Percentiles rank a stretch among this genome's conserved stretches.
phyloP scores from a whole-genome alignment of 2,329 filamentous ascomycete genomes.

The Pyricularia grisea region DNA sequence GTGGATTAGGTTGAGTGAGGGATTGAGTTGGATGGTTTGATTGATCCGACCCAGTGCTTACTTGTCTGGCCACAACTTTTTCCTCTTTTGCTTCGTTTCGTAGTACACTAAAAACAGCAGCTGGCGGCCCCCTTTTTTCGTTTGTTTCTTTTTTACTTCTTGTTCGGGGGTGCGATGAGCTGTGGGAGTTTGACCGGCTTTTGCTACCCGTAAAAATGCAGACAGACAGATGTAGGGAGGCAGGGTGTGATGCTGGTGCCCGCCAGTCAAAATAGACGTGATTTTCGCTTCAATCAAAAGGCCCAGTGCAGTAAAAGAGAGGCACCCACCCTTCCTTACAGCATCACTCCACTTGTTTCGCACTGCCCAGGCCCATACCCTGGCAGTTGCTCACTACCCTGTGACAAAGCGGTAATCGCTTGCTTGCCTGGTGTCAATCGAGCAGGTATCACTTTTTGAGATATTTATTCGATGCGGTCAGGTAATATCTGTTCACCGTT shows the following conservation, averaged over 20 bases:
- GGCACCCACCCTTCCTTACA: neutral
- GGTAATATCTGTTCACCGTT: neutral
- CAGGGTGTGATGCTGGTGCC: neutral
- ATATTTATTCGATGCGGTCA: neutral
- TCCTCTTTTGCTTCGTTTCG: neutral
- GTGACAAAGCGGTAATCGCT: neutral
- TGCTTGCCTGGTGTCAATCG: neutral
- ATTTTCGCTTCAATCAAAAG: conserved; percentile 1
- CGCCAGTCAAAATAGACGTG: neutral
- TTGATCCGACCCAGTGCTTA: neutral
- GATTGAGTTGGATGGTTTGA: neutral
- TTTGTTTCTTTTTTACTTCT: neutral
- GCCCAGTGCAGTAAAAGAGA: neutral
- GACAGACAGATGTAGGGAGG: neutral
- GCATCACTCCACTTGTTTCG: neutral
- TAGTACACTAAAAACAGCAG: neutral
- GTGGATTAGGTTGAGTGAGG: neutral
- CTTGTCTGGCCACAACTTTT: neutral
- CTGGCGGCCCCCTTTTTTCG: neutral
- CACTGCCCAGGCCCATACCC: neutral
- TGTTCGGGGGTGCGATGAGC: neutral
- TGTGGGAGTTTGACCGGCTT: neutral
- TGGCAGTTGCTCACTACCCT: neutral
- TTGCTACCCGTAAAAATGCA: neutral
- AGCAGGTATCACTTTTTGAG: neutral